phyloP scores from a whole-genome alignment of 1,139 yeast genomes.

The Hansenula lynferdii region DNA sequence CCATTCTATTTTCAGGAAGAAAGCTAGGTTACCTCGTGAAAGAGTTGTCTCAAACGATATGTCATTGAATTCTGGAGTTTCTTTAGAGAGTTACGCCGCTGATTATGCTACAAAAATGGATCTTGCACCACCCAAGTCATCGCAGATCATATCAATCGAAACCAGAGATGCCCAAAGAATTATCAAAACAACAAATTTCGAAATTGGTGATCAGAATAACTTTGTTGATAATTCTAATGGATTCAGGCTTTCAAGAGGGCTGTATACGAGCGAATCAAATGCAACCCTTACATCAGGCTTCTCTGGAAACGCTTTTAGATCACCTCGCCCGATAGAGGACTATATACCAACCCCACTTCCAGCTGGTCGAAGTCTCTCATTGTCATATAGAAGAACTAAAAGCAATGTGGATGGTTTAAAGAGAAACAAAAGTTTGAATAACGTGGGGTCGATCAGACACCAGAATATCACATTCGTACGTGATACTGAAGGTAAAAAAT shows the following conservation, averaged over 20 bases:
- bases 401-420: background rate
- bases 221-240: background rate
- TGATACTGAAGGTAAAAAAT: conserved; percentile 11
- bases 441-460: background rate
- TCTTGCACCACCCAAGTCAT: conserved; percentile 4
- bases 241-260: conserved; percentile 1
- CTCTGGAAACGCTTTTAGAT: too few species aligned
- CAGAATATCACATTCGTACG: conserved; percentile 11
- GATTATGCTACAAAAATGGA: conserved; percentile 6
- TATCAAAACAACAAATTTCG: background rate
- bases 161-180: conserved; percentile 8
- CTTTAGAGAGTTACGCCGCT: conserved; percentile 6
- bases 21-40: background rate
- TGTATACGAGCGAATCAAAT: too few species aligned
- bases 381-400: background rate
- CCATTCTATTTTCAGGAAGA: conserved; percentile 4
- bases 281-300: too few species aligned
- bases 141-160: conserved; percentile 4
- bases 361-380: conserved; percentile 2
- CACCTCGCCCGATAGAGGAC: conserved; percentile 2
- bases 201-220: background rate
- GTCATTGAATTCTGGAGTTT: conserved; percentile 11
- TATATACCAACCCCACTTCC: conserved; percentile 11
- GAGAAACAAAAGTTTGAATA: conserved; percentile 1
- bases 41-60: conserved; percentile 1